Evolutionary conservation across 805 yeast genomes (phyloP), one percentile per base, ranked within the genome.

Genomic region (Babjeviella inositovora): DNA sequence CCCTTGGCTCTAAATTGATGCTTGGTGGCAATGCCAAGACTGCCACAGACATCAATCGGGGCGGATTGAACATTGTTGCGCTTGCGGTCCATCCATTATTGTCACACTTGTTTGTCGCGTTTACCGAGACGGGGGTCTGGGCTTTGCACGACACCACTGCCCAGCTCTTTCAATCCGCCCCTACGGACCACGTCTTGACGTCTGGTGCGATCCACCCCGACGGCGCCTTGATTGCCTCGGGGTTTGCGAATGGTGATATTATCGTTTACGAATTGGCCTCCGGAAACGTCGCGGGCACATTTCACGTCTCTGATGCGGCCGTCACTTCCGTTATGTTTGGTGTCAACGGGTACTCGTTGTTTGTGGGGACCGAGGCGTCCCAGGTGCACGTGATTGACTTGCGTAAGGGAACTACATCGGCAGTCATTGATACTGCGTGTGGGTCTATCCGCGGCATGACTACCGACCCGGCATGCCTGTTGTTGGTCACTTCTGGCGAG

Each of bases 311-410:
- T n/a, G 31, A 33, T 17, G 27, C 32, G 1, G 17, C 25, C 1
- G 45, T 62, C 7, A 31, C 41, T 5, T 40, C 46, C n/a, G 26
- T 71, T 8, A 35, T 40, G 19, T 72, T 70, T 44, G 75, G 73
- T 3, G 47, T 53, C 14, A 75, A 75, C 37, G 87, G 87, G 2
- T 71, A 67, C 39, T 70, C 74, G 62, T 37, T 75, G 11, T 38
- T 61, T 20, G 59, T n/a, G n/a, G n/a, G n/a, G n/a, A n/a, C n/a
- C n/a, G n/a, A n/a, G n/a, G n/a, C n/a, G n/a, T n/a, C n/a, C n/a
- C n/a, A n/a, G n/a, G n/a, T n/a, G n/a, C n/a, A n/a, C n/a, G n/a
- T n/a, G n/a, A n/a, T n/a, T n/a, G n/a, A n/a, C n/a, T n/a, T n/a
- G n/a, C n/a, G n/a, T n/a, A n/a, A n/a, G n/a, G n/a, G n/a, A n/a